These are phyloP conservation scores for Hypoxylon sp. DNA, from an alignment of 2,329 filamentous ascomycete genomes.

Conservation along the genomic window DNA sequence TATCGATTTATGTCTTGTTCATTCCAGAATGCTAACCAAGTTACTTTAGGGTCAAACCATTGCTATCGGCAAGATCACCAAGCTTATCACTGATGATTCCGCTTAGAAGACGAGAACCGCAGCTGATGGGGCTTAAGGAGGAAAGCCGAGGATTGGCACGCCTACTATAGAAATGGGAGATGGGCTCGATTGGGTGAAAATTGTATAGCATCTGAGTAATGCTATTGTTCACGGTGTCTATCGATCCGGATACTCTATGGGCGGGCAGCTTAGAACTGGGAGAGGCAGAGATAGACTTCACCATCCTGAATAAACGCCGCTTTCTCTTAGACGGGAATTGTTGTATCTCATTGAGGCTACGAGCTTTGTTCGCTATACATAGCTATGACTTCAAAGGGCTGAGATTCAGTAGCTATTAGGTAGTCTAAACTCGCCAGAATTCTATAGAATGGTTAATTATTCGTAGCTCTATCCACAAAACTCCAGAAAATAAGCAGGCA, in stretches of 20 bases:
- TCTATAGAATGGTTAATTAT: not conserved
- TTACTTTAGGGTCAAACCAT: slow-evolving; percentile 90
- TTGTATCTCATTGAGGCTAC: not conserved
- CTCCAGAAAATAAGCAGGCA: too few species aligned
- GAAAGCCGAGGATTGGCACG: not conserved
- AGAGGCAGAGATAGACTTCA: slow-evolving; percentile 27
- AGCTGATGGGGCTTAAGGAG: slow-evolving; percentile 15
- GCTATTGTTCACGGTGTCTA: not conserved
- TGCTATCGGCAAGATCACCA: slow-evolving; percentile 99
- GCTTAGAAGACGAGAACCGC: slow-evolving; percentile 39
- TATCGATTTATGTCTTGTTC: not conserved
- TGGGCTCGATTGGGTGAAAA: slow-evolving; percentile 11
- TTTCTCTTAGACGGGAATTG: slow-evolving; percentile 2
- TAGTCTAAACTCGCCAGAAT: not conserved
- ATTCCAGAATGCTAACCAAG: slow-evolving; percentile 48
- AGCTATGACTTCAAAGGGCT: not conserved
- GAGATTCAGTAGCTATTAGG: not conserved
- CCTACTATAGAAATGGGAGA: not conserved
- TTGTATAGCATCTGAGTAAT: slow-evolving; percentile 1
- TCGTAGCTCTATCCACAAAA: too few species aligned
- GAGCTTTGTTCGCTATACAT: not conserved
- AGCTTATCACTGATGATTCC: slow-evolving; percentile 71
- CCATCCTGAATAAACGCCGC: slow-evolving; percentile 33
- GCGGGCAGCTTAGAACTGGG: slow-evolving; percentile 21
- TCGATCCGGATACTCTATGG: not conserved